Evolutionary conservation across 345 rosid genomes (phyloP), one percentile per base, ranked within the genome.

Genomic region (Rhodomyrtus tomentosa): DNA sequence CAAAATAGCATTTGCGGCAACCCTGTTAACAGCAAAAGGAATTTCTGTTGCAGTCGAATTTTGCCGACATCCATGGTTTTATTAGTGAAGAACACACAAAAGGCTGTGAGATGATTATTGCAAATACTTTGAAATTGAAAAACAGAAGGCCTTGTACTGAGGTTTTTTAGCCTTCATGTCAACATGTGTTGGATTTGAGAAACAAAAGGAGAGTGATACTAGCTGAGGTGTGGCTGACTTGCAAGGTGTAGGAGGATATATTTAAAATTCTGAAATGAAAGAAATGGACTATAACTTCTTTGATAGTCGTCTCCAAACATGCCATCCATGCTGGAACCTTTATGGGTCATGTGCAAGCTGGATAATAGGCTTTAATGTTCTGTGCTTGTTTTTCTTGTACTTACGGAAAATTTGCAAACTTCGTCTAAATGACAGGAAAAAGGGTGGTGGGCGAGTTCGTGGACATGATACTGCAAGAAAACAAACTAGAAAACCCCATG

Each of bases 361-460:
- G 45, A 32, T 32, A 68, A 68, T 68, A 22, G 42, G 76, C 25
- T 68, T 32, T 68, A 36, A 68, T 68, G 45, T 68, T 68, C 45
- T 36, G 76, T 36, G 76, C 76, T 68, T 68, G 45, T 18, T 22
- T 24, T 32, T 38, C 76, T 68, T 68, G 76, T 8, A 68, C 76
- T 68, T 36, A 68, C 36, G 76, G 45, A 22, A 32, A 40, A 7
- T n/a, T n/a, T 80, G 68, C 13, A 11, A 22, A 55, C 56, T 50
- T 52, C 62, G 38, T 85, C 84, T 85, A 13, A 73, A 84, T 87
- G 86, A 82, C 93, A 97, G 99, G 98, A 94, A 93, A 91, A 95
- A 91, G 85, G 87, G 86, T 55, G 86, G 93, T 48, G 93, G 93
- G 48, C 93, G 90, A 91, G 87, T 82, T 85, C 95, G 93, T 16